Evolutionary conservation across 805 yeast genomes (phyloP), one percentile per base, ranked within the genome.

Genomic region (Suhomyces kilbournensis): DNA sequence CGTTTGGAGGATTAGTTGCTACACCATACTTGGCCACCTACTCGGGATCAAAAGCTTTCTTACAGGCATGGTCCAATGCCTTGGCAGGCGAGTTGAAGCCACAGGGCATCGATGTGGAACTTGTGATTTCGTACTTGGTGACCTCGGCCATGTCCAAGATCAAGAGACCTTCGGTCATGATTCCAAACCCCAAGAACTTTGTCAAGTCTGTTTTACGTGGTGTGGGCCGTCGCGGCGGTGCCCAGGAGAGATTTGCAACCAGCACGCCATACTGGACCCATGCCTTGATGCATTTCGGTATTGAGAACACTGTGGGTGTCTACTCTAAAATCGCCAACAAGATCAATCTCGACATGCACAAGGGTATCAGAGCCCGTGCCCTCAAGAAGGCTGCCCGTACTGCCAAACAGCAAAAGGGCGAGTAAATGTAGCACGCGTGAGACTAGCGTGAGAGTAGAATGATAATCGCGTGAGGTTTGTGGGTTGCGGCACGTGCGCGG

Each of bases 61-160:
- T 94, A 66, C 97, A 94, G 74, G 82, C 84, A 53, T 94, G 99
- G 98, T 88, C 94, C 47, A 75, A 81, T 48, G 91, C 97, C 1
- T 77, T 94, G 59, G 88, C 97, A 15, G 91, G 92, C 34, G 99
- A 94, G 71, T 78, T 94, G 63, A 74, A 77, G 49, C 69, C 81
- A 0, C 68, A 80, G 49, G 82, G 84, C 20, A 80, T 94, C 57
- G 99, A 94, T 64, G 97, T 90, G 52, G 91, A 93, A 71, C 74
- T 90, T 43, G 85, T 88, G 28, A 69, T 92, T 44, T 89, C 97
- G 8, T 94, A 94, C 70, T 77, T 94, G 61, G 98, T 94, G 40
- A 87, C 97, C 5, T 88, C 97, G 32, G 88, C 96, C 56, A 91
- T 94, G 97, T 92, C 97, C 44, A 94, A 94, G 77, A 83, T 94